Evolutionary conservation across 176 grass and related monocot genomes (phyloP), one percentile per base, ranked within the genome.

Genomic region (Eragrostis nindensis): DNA sequence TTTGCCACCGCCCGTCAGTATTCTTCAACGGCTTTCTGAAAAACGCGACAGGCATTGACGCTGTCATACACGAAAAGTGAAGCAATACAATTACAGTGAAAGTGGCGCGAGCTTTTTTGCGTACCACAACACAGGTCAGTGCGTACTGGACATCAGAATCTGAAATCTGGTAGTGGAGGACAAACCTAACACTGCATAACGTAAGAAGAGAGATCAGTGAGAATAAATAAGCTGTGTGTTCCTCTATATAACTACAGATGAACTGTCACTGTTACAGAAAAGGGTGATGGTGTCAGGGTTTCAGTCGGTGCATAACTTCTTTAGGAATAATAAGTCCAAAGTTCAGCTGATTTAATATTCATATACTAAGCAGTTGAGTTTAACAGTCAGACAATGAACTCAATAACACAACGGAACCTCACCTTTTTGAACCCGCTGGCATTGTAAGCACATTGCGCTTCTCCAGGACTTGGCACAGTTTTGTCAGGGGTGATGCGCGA

Each of bases 111-210:
- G 15, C 1, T 25, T 25, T 15, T n/a, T 80, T 70, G 6, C 79
- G 12, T 95, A 94, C 96, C 90, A 95, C 90, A 15, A 95, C 82
- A 66, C 72, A 95, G 60, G 89, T 80, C 76, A 99, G 52, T 49
- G 87, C 87, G 70, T 93, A 95, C 59, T 91, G 84, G 30, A 95
- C 72, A 64, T 99, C 96, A 29, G 64, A 84, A 18, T 99, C 93
- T 70, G 93, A 95, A 86, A 99, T 99, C 66, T 99, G 96, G 84
- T 95, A 80, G 76, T 99, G 96, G 45, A 93, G 60, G 54, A 99
- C 96, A 79, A 99, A 60, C 74, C 96, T 91, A 29, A 99, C n/a
- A 64, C 96, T 99, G 90, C 79, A 80, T 64, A 48, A 82, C 32
- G 76, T 17, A 48, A 80, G 45, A 84, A 11, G 2, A 15, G 21